Conservation (phyloP, 805 yeast species). For the Candida dajiaensis region DNA sequence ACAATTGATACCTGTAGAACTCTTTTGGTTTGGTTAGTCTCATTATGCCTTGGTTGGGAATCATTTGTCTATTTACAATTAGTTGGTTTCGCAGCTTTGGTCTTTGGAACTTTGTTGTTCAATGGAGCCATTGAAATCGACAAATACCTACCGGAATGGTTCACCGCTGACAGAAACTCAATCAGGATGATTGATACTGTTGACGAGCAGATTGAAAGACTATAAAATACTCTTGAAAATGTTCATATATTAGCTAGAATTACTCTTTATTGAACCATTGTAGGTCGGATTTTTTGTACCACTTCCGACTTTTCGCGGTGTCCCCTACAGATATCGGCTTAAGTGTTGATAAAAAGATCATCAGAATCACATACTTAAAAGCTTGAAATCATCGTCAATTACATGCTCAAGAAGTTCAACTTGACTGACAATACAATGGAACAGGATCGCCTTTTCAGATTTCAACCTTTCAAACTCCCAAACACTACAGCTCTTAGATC, state of each 20-base stretch:
- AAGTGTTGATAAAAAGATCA: not conserved
- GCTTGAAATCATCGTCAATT: not conserved
- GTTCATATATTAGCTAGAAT: too few relatives aligned
- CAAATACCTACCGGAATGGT: constrained; percentile 41
- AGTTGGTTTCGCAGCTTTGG: constrained; percentile 56
- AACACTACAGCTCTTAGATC: constrained; percentile 66
- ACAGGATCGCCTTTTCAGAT: constrained; percentile 53
- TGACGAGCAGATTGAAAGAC: constrained; percentile 38
- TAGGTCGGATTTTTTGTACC: not conserved
- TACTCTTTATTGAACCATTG: not conserved
- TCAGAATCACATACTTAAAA: not conserved
- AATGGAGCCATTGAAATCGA: constrained; percentile 62
- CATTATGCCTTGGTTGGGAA: constrained; percentile 73
- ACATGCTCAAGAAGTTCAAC: not conserved
- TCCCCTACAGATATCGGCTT: not conserved
- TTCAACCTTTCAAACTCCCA: constrained; percentile 60
- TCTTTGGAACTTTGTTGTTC: constrained; percentile 67
- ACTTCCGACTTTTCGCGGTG: not conserved
- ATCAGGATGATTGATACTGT: constrained; percentile 28
- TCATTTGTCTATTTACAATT: constrained; percentile 54
- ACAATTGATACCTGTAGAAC: constrained; percentile 78
- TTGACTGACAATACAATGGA: constrained; percentile 21
- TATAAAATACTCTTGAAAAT: constrained; percentile 5
- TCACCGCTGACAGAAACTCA: constrained; percentile 28
- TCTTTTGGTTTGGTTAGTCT: constrained; percentile 66